Evolutionary conservation across 768 basidiomycete genomes (phyloP), one percentile per base, ranked within the genome.

Genomic region (Xanthoconium purpureum): DNA sequence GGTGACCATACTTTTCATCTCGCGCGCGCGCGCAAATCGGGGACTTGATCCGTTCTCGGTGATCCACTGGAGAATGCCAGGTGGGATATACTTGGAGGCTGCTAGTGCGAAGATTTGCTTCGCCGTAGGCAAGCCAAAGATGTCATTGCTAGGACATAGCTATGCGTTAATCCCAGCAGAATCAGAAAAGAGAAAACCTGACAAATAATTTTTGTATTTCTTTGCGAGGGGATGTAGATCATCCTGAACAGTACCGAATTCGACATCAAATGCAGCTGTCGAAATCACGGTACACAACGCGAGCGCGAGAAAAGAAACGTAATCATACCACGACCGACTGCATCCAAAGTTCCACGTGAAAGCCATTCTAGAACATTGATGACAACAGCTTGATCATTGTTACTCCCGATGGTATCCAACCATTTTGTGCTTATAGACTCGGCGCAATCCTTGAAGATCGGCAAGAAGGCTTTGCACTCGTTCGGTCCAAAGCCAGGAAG

Each of bases 401-500:
- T 46, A 12, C 48, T 50, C 6, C 15, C 35, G 24, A 66, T 52
- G 3, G 49, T 49, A 20, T 71, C 70, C 20, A 42, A 38, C 66
- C 66, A 66, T 54, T 54, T 57, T 3, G 38, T 20, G n/a, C 57
- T 47, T 24, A 68, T 50, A 33, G 49, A 51, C 32, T 68, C 61
- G 0, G 68, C 64, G 13, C 57, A 75, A 52, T 73, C 70, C 46
- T 67, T 72, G 69, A 84, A 84, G 45, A 84, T 74, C 12, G 77
- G 73, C 5, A 83, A 69, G 57, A 80, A 81, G 2, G 77, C 74
- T 50, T 75, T 80, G n/a, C 75, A 75, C 55, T 83, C 79, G 1
- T 75, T 74, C 6, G 64, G 74, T 55, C 81, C 79, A 56, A 84
- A 84, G 7, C 79, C 82, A 0, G 82, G 82, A 46, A 80, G 69